phyloP scores from a whole-genome alignment of 345 rosid species.

The Theobroma cacao region DNA sequence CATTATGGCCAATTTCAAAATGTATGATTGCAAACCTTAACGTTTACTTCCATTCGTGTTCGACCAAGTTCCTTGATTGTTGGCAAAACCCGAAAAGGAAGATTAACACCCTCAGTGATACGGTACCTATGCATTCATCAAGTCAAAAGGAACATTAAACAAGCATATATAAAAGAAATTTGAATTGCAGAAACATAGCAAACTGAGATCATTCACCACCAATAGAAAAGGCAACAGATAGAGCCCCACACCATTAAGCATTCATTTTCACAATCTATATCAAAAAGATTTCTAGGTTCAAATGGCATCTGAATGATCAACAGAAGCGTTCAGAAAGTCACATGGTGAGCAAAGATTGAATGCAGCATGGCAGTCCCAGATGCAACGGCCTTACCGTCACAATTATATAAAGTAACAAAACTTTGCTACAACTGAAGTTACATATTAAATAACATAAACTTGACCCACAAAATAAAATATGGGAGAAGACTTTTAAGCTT shows the following conservation, averaged over 20 bases:
- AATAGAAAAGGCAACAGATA: not conserved
- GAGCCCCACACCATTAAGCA: not conserved
- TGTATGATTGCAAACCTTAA: slow-evolving; percentile 56
- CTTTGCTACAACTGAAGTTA: not conserved
- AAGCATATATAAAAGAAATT: not conserved
- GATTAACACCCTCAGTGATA: slow-evolving; percentile 97
- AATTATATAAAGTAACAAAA: not conserved
- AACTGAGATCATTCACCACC: not conserved
- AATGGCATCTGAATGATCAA: not conserved
- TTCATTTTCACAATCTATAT: not conserved
- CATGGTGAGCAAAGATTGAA: not conserved
- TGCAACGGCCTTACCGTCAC: not conserved
- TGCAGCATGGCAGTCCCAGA: not conserved
- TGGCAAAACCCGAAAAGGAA: slow-evolving; percentile 94
- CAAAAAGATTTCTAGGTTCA: not conserved
- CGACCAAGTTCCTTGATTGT: slow-evolving; percentile 98
- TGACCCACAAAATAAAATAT: not conserved
- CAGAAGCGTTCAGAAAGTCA: not conserved
- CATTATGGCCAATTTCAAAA: slow-evolving; percentile 12
- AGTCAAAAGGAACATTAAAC: not conserved
- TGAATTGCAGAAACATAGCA: not conserved
- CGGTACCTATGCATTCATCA: slow-evolving; percentile 58
- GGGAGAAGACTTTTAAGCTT: slow-evolving; percentile 35
- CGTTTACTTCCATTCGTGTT: slow-evolving; percentile 99
- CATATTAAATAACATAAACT: not conserved